Evolutionary conservation across 2,329 filamentous ascomycete genomes (phyloP).

Genomic region (Aphanocladium album): DNA sequence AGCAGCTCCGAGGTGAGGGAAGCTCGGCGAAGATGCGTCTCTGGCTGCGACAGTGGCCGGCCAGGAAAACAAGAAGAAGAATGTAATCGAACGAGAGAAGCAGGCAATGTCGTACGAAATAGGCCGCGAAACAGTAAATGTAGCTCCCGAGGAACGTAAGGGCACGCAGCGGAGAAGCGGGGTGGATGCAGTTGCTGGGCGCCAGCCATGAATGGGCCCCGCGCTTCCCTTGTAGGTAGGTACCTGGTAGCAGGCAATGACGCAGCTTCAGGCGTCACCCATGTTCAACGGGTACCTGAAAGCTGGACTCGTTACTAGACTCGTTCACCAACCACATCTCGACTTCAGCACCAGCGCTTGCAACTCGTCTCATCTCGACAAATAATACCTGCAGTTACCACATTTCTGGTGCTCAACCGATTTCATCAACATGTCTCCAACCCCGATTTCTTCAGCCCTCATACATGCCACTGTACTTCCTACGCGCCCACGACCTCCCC

Average conservation of each 20-base stretch:
- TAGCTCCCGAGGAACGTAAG: not conserved
- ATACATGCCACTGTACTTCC: not conserved
- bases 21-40: not conserved
- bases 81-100: not conserved
- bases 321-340: no score
- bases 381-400: no score
- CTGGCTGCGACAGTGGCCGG: not conserved
- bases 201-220: not conserved
- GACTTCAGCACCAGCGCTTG: no score
- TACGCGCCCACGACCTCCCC: not conserved
- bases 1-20: not conserved
- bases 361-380: no score
- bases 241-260: not conserved
- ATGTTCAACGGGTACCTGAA: not conserved
- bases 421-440: no score
- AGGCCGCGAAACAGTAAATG: not conserved
- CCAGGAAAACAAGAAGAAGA: not conserved
- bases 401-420: no score
- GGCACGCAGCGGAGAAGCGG: conserved; percentile 6
- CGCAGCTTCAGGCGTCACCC: not conserved
- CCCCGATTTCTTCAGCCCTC: no score
- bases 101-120: not conserved
- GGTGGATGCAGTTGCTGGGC: conserved; percentile 6
- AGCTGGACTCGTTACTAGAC: no score
- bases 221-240: not conserved